Conservation (phyloP, 164 flowering plant genomes). For the Taxillus chinensis region DNA sequence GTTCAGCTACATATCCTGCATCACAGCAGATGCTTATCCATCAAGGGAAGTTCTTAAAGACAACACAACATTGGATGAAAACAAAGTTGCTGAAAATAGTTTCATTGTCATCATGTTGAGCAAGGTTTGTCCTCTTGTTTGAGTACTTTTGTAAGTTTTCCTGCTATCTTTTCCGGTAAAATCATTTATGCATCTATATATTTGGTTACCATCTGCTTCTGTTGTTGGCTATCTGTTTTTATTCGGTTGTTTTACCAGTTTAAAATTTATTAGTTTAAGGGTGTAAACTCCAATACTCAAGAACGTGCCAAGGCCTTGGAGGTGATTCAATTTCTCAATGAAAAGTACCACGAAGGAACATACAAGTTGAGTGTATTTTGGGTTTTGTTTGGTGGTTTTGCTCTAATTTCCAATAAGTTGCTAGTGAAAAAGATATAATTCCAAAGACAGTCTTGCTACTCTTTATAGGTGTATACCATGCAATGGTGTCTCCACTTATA, state of each 20-base stretch:
- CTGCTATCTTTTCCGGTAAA: too few species aligned
- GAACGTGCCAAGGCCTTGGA: conserved; percentile 98
- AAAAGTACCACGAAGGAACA: conserved; percentile 81
- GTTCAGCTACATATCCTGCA: conserved; percentile 45
- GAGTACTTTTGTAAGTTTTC: neutral
- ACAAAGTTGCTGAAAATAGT: conserved; percentile 44
- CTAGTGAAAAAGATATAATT: conserved; percentile 73
- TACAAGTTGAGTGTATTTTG: conserved; percentile 98
- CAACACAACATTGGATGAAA: conserved; percentile 41
- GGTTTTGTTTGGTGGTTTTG: conserved; percentile 98
- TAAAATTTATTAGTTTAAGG: conserved; percentile 96
- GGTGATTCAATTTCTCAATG: conserved; percentile 90
- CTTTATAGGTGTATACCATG: conserved; percentile 95
- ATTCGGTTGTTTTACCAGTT: too few species aligned
- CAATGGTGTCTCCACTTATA: too few species aligned
- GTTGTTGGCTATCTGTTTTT: too few species aligned
- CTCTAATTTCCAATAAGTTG: conserved; percentile 87
- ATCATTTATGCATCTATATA: too few species aligned
- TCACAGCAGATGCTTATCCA: conserved; percentile 54
- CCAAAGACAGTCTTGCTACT: conserved; percentile 72
- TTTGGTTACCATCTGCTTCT: too few species aligned
- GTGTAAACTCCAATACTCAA: conserved; percentile 95
- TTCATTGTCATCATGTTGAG: conserved; percentile 52
- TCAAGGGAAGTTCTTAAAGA: conserved; percentile 59
- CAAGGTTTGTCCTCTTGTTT: conserved; percentile 27